A percentile compares a stretch with the other conserved stretches of the same genome.
phyloP scores from a whole-genome alignment of 1,139 yeast species.

The Yamadazyma atmosphaerica region DNA sequence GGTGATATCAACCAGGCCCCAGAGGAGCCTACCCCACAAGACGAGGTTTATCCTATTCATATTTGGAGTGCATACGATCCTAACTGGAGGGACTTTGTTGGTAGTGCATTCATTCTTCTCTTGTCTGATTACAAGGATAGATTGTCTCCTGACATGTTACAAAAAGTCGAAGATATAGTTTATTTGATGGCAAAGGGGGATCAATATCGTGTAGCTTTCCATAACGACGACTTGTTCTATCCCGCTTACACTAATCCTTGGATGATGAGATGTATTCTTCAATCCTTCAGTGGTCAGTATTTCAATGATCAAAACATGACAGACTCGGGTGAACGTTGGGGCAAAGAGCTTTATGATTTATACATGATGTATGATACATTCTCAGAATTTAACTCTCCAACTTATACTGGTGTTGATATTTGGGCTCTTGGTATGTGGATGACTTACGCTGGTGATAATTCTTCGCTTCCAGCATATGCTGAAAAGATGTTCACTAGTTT shows the following conservation, averaged over 20 bases:
- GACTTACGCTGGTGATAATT: conserved; percentile 10
- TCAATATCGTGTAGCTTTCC: conserved; percentile 1
- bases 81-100: conserved; percentile 14
- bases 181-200: conserved; percentile 4
- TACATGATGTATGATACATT: conserved; percentile 10
- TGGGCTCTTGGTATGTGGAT: conserved; percentile 13
- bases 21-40: conserved; percentile 21
- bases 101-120: conserved; percentile 11
- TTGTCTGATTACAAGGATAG: conserved; percentile 9
- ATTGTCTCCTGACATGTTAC: conserved; percentile 6
- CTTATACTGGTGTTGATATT: conserved; percentile 15
- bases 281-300: conserved; percentile 11
- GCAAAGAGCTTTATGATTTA: conserved; percentile 10
- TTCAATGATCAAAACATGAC: conserved; percentile 11
- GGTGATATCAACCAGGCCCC: conserved; percentile 13
- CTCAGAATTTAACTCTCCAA: conserved; percentile 12
- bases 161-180: conserved; percentile 2
- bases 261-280: conserved; percentile 14
- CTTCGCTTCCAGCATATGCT: conserved; percentile 11
- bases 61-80: conserved; percentile 10
- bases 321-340: conserved; percentile 10
- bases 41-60: conserved; percentile 15
- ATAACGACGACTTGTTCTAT: conserved; percentile 7
- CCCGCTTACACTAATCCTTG: conserved; percentile 13
- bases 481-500: conserved; percentile 9